Base-by-base conservation (phyloP, 108 stramenopile genomes). In the Fistulifera solaris region DNA sequence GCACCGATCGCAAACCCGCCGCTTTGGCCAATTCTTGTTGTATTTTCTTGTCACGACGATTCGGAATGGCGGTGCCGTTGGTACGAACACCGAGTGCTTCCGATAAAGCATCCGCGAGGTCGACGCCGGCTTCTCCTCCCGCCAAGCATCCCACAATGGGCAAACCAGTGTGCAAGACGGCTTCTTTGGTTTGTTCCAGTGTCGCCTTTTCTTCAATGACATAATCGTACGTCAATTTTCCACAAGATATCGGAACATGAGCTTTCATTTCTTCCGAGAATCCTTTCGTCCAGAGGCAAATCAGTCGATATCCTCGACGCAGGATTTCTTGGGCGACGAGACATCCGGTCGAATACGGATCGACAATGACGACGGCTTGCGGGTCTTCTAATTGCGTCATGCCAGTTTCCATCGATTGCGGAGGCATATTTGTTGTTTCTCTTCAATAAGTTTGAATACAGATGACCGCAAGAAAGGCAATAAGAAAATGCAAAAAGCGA, bases 271-370 rank as follows among this genome's bases (percentile, higher is more conserved):
- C 84, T 48, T 80, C 78, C 27, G 65, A 38, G 45, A 81, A 80
- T 25, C 78, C 78, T 35, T 68, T 75, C 39, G 85, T 77, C 78
- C 80, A 86, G 10, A 86, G 27, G 38, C 74, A 78, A 50, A 85
- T 63, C 61, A 87, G 51, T 8, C 59, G 52, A 61, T 81, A 87
- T n/a, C 89, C 89, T 23, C 86, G 79, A 48, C 77, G 81, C 27
- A 48, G 39, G 23, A 85, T 77, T 72, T 86, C 84, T 42, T 85
- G 81, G 10, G 83, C 93, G 41, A 91, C 70, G 54, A 85, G 48
- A 40, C 83, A 85, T 57, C 83, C 93, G 35, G 93, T 94, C 48
- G 78, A 78, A 65, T 91, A 89, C 0, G 89, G 86, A 59, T 89
- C 86, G 28, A 94, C 84, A 21, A 91, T 56, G 38, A 91, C 69